A percentile compares a stretch with the other conserved stretches of the same genome.
phyloP scores from a whole-genome alignment of 768 basidiomycete genomes.

The Lanmaoa rubissima region DNA sequence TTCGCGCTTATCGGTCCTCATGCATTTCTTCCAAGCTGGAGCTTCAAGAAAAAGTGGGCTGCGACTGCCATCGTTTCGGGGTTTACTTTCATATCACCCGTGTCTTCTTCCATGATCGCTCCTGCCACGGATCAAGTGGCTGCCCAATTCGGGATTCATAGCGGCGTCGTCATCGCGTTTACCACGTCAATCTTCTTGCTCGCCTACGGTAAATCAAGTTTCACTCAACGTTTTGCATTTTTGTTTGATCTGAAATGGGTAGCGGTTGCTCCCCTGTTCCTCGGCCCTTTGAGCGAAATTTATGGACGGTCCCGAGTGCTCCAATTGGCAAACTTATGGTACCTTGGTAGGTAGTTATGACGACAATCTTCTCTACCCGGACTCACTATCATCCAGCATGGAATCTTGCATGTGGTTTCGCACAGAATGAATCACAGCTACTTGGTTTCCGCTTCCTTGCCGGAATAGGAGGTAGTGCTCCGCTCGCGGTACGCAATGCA shows the following conservation, averaged over 20 bases:
- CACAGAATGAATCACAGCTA: slow-evolving; percentile 53
- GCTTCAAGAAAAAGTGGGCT: slow-evolving; percentile 57
- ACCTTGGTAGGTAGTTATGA: slow-evolving; percentile 44
- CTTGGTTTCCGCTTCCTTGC: slow-evolving; percentile 68
- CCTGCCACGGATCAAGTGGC: slow-evolving; percentile 57
- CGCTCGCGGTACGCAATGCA: slow-evolving; percentile 42
- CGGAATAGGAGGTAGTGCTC: slow-evolving; percentile 72
- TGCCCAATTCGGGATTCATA: slow-evolving; percentile 53
- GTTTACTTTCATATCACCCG: slow-evolving; percentile 66
- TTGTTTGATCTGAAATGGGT: not conserved
- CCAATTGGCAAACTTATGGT: slow-evolving; percentile 64
- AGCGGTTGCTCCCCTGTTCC: slow-evolving; percentile 35
- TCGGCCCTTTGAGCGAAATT: slow-evolving; percentile 69
- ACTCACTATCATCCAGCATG: slow-evolving; percentile 39
- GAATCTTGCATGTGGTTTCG: slow-evolving; percentile 66
- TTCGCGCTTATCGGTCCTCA: not conserved
- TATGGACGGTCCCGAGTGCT: slow-evolving; percentile 64
- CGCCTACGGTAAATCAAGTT: slow-evolving; percentile 49
- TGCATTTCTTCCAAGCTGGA: slow-evolving; percentile 46
- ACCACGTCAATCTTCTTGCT: slow-evolving; percentile 58
- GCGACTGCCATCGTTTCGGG: slow-evolving; percentile 62
- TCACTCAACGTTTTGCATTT: not conserved
- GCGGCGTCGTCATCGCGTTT: slow-evolving; percentile 47
- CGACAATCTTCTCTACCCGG: not conserved
- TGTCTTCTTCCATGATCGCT: slow-evolving; percentile 75